phyloP scores from a whole-genome alignment of 2,329 filamentous ascomycete species.

The Macrophomina tecta region DNA sequence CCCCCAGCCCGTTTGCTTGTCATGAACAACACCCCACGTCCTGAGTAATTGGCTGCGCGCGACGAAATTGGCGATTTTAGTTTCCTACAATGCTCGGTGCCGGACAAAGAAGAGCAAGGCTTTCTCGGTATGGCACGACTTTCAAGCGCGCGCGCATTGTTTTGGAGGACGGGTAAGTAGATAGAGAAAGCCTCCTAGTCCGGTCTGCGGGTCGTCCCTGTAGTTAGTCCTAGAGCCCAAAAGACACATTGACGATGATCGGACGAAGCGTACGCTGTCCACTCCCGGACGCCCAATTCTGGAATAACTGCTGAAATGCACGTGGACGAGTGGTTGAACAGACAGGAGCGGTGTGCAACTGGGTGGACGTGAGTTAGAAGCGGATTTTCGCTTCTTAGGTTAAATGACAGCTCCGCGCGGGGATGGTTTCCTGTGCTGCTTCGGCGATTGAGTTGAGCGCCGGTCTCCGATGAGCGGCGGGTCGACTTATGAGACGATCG shows the following conservation, averaged over 20 bases:
- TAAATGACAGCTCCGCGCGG: neutral
- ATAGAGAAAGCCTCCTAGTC: slow-evolving; percentile 18
- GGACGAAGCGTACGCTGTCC: neutral
- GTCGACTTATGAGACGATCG: neutral
- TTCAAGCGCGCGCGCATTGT: slow-evolving; percentile 10
- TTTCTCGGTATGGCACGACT: slow-evolving; percentile 17
- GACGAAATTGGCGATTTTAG: slow-evolving; percentile 16
- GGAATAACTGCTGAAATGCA: too few relatives aligned
- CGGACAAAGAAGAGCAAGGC: slow-evolving; percentile 11
- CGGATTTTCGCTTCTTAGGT: slow-evolving; percentile 7
- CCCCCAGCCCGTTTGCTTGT: slow-evolving; percentile 20
- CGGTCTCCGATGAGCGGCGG: neutral
- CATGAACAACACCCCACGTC: slow-evolving; percentile 3
- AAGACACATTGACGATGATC: slow-evolving; percentile 16
- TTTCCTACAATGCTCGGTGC: slow-evolving; percentile 16
- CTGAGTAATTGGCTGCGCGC: slow-evolving; percentile 16
- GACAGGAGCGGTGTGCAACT: neutral
- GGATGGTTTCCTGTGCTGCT: neutral
- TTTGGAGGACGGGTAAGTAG: slow-evolving; percentile 4
- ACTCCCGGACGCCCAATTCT: too few relatives aligned
- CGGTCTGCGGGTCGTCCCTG: slow-evolving; percentile 6
- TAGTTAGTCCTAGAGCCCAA: slow-evolving; percentile 11
- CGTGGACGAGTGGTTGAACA: too few relatives aligned
- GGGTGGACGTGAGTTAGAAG: neutral
- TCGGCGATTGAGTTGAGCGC: neutral